Evolutionary conservation across 1,284 basidiomycete species (phyloP), one percentile per base, ranked within the genome.

Genomic region (Sporisorium iseilematis-ciliati): DNA sequence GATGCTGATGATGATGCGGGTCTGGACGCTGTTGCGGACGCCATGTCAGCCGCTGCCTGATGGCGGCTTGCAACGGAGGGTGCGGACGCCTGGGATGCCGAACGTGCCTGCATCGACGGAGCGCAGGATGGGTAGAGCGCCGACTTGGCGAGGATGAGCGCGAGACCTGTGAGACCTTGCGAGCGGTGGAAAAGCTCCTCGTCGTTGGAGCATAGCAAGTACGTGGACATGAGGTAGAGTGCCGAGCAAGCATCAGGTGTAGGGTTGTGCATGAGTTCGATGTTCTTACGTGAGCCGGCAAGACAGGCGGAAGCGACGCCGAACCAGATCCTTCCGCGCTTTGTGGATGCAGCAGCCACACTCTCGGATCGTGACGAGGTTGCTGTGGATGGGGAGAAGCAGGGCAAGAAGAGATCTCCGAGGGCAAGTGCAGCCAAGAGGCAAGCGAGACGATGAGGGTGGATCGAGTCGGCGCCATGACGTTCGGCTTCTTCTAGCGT

Each of bases 221-320:
- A 67, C 43, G 60, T 61, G 12, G 61, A 61, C 64, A 73, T 67
- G 40, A 73, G 53, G 41, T 73, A 65, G 53, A 73, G 70, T 29
- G 70, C 70, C 4, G 70, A 62, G 45, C 57, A 61, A 4, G 70
- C 70, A 18, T 73, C 70, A 12, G 61, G 60, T 11, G 70, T 67
- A 10, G 70, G 70, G 6, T 58, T 49, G 43, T 53, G 54, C 49
- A 56, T 55, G 42, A 73, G 60, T 31, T 63, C 50, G 20, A 23
- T 50, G 23, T 45, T 42, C 40, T 43, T 48, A 45, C 42, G 56
- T 25, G 53, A 51, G 31, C 59, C 61, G 10, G 61, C 57, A 8
- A 73, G 65, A 42, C 70, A 67, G 7, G 56, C 57, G 18, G 65
- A 67, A 18, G 70, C 64, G 6, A 63, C 70, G 26, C 52, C 53